Conservation (phyloP, 2,329 filamentous ascomycete genomes). For the Iodosphaeria phyllophila region DNA sequence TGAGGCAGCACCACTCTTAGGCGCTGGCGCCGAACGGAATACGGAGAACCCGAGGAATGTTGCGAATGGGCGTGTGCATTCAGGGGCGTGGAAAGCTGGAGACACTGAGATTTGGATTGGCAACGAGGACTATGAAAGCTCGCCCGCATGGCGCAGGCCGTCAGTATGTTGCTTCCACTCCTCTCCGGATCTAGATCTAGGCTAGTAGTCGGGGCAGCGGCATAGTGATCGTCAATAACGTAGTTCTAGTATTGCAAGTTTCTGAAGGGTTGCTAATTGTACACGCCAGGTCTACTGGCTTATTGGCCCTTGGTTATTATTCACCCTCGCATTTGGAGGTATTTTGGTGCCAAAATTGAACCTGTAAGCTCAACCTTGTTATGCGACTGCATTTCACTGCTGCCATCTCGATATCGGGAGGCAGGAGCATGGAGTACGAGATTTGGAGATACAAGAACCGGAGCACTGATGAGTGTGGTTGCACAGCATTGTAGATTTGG, state of each 20-base stretch:
- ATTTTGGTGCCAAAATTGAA: constrained; percentile 76
- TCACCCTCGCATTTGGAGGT: constrained; percentile 73
- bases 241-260: too few species aligned
- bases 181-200: too few species aligned
- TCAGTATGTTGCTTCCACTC: constrained; percentile 26
- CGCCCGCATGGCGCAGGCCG: constrained; percentile 44
- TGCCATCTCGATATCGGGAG: too few species aligned
- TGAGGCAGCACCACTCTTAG: constrained; percentile 22
- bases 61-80: too few species aligned
- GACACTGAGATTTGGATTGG: constrained; percentile 24
- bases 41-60: too few species aligned
- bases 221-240: too few species aligned
- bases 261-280: background rate
- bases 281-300: constrained; percentile 57
- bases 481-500: constrained; percentile 50
- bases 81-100: constrained; percentile 5
- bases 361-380: too few species aligned
- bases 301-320: constrained; percentile 60
- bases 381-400: too few species aligned
- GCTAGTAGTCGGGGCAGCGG: too few species aligned
- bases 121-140: constrained; percentile 35
- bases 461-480: constrained; percentile 1
- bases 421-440: too few species aligned
- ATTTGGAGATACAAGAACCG: too few species aligned
- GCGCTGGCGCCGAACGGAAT: constrained; percentile 8